Percentiles rank a stretch among this genome's conserved stretches.
Evolutionary conservation across 2,329 filamentous ascomycete species (phyloP).

Genomic region (Talaromyces sp.): DNA sequence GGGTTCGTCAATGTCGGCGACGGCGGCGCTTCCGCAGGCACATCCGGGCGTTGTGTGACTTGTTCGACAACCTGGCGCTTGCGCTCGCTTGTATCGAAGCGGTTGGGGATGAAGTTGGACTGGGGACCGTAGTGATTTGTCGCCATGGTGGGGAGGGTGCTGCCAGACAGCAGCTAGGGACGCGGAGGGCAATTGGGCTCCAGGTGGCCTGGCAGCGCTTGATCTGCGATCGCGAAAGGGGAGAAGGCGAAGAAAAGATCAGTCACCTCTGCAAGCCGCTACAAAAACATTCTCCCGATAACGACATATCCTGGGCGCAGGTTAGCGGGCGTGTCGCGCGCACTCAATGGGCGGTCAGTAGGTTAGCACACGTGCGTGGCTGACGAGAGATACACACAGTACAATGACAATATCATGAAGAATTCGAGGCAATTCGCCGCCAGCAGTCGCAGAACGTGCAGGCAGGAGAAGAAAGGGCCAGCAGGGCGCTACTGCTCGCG

Average conservation of each 20-base stretch:
- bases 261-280: not conserved
- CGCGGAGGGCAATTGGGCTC: not conserved
- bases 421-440: not conserved
- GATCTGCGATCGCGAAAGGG: not conserved
- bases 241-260: not conserved
- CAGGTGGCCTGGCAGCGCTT: not conserved
- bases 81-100: conserved; percentile 13
- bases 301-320: not conserved
- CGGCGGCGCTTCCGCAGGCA: conserved; percentile 41
- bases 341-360: not conserved
- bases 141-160: conserved; percentile 2
- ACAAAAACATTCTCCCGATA: not conserved
- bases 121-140: conserved; percentile 2
- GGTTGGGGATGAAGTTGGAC: conserved; percentile 9
- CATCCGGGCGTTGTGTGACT: conserved; percentile 1
- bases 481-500: not conserved
- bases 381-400: not conserved
- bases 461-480: conserved; percentile 1
- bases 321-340: not conserved
- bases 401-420: not conserved
- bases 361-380: not conserved
- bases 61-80: conserved; percentile 10
- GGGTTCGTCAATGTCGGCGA: conserved; percentile 89
- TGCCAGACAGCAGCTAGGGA: not conserved
- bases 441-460: not conserved